Base-by-base conservation (phyloP, 768 basidiomycete genomes). In the Russula sp. region DNA sequence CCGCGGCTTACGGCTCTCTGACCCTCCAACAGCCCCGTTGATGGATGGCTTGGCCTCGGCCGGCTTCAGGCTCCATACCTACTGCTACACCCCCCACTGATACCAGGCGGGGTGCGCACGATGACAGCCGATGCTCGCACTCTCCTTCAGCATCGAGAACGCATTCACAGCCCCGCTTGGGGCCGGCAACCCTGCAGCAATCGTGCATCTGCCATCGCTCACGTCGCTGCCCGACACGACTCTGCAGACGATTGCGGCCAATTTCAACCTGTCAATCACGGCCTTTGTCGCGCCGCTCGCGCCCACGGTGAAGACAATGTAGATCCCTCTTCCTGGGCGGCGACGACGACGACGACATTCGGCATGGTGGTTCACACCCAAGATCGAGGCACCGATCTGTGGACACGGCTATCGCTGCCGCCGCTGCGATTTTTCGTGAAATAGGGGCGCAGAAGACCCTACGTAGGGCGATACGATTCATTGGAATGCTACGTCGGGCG, bases 341-440 rank as follows among this genome's bases (percentile, higher is more conserved):
- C 13, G 7, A 48, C 25, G 3, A 29, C 25, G 25, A 29, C 43
- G n/a, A 52, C 42, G n/a, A 52, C 42, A 36, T 70, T 66, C 55
- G 63, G 63, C 35, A 60, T 74, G 72, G 4, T 74, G 71, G 72
- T 73, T 71, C 65, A 70, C 71, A 0, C 67, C 70, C 3, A 20
- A 29, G 16, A 39, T 55, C 8, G 72, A 73, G 59, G 59, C 68
- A 5, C 56, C 65, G 2, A 63, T 75, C 5, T 75, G 73, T 55
- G 74, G 74, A 14, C 74, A 75, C 60, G 74, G 70, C 5, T 7
- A 67, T 75, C 54, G 74, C 71, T 0, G 61, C 70, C 0, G 69
- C 73, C 6, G 51, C 46, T 0, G 58, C 61, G 13, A 14, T 63
- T 14, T 53, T 66, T 25, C 53, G 14, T 1, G 25, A 32, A 5